Percentiles rank a stretch among this genome's conserved stretches.
These are phyloP conservation scores for Lodderomyces oxycetoniae DNA, from an alignment of 1,139 yeast species.

Conservation along the genomic window DNA sequence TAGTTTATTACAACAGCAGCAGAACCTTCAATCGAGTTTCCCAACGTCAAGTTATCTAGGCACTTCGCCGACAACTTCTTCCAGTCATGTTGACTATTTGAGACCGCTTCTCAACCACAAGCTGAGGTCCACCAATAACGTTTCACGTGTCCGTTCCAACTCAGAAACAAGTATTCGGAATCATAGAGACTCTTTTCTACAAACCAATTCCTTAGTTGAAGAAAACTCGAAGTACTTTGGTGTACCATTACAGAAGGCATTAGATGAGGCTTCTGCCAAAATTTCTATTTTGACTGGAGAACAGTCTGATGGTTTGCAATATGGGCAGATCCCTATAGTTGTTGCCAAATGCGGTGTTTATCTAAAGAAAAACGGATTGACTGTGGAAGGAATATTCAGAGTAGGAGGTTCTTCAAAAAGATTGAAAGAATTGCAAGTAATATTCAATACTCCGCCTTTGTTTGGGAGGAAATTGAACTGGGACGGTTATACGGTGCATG, in stretches of 20 bases:
- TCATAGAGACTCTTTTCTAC: slow-evolving; percentile 54
- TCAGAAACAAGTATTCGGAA: slow-evolving; percentile 43
- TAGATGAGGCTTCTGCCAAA: slow-evolving; percentile 69
- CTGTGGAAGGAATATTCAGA: slow-evolving; percentile 87
- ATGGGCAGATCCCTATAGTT: slow-evolving; percentile 81
- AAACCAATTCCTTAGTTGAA: slow-evolving; percentile 40
- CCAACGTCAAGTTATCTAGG: slow-evolving; percentile 7
- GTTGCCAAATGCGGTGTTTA: slow-evolving; percentile 93
- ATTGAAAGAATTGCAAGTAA: slow-evolving; percentile 75
- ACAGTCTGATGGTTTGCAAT: slow-evolving; percentile 33
- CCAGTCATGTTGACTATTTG: slow-evolving; percentile 28
- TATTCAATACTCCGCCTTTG: slow-evolving; percentile 82
- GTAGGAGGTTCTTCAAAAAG: slow-evolving; percentile 91
- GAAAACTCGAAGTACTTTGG: slow-evolving; percentile 71
- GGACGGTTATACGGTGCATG: slow-evolving; percentile 97
- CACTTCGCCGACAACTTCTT: slow-evolving; percentile 13
- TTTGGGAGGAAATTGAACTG: slow-evolving; percentile 84
- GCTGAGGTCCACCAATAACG: slow-evolving; percentile 47
- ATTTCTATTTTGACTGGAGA: slow-evolving; percentile 52
- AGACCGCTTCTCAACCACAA: slow-evolving; percentile 49
- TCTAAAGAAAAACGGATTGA: slow-evolving; percentile 69
- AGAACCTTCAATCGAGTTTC: slow-evolving; percentile 7
- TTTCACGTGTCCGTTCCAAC: slow-evolving; percentile 37
- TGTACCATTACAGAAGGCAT: slow-evolving; percentile 68
- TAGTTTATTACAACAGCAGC: slow-evolving; percentile 11